These are phyloP conservation scores for Solanum appendiculatum DNA, from an alignment of 257 asterid genomes.

Conservation along the genomic window DNA sequence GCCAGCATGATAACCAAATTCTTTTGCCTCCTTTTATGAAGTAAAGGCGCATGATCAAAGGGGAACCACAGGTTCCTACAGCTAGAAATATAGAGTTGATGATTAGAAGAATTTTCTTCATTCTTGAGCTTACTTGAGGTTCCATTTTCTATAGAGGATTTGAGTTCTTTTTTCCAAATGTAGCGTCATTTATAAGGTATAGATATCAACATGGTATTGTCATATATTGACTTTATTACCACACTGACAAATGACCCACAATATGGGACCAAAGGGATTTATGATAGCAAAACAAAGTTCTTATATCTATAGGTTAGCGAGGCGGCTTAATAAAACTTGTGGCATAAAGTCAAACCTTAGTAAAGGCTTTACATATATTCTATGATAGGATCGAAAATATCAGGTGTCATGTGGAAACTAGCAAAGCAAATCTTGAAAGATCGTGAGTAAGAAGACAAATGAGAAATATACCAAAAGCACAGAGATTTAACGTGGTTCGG, in stretches of 20 bases:
- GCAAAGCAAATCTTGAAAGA: too few relatives aligned
- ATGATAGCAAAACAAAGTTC: neutral
- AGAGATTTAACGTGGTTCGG: too few relatives aligned
- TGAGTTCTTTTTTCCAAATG: neutral
- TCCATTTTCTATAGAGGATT: neutral
- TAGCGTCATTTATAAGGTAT: neutral
- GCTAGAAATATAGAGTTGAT: constrained; percentile 13
- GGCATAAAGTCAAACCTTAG: too few relatives aligned
- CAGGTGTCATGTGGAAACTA: too few relatives aligned
- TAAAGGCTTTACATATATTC: too few relatives aligned
- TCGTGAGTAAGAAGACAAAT: too few relatives aligned
- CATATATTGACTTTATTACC: neutral
- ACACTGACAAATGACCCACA: neutral
- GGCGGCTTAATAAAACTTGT: neutral
- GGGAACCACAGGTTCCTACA: constrained; percentile 21
- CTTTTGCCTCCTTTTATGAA: constrained; percentile 21
- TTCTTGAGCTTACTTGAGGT: constrained; percentile 1
- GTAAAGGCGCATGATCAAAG: constrained; percentile 15
- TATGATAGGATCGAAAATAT: too few relatives aligned
- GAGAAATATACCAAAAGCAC: too few relatives aligned
- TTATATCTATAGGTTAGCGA: neutral
- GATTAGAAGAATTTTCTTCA: constrained; percentile 7
- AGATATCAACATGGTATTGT: neutral
- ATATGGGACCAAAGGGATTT: neutral
- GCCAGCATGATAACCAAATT: constrained; percentile 22